Conservation (phyloP, 2,329 filamentous ascomycete species). For the Colletotrichum sp. region DNA sequence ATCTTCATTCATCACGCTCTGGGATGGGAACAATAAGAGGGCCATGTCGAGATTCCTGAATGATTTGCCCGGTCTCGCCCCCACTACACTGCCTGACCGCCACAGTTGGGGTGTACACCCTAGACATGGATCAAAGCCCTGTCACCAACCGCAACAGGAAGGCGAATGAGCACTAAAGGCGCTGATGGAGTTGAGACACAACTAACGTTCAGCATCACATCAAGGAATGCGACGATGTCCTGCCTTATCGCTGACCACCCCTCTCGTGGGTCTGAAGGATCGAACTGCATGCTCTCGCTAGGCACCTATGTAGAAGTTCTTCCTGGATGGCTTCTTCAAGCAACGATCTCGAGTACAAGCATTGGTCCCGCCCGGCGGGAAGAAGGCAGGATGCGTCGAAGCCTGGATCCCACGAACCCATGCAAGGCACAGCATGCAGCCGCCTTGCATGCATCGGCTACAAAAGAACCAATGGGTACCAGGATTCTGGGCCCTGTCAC, state of each 20-base stretch:
- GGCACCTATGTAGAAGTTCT: background rate
- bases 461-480: background rate
- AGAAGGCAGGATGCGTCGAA: background rate
- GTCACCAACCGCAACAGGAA: conserved; percentile 3
- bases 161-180: background rate
- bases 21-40: background rate
- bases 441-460: background rate
- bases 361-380: background rate
- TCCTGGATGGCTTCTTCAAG: background rate
- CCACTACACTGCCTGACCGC: background rate
- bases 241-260: conserved; percentile 14
- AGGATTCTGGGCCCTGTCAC: background rate
- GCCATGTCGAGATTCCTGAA: background rate
- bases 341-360: background rate
- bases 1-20: accelerated
- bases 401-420: background rate
- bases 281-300: background rate
- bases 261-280: background rate
- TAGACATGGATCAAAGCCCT: background rate
- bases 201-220: background rate
- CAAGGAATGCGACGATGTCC: too few species aligned
- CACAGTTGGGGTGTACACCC: background rate
- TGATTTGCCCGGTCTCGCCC: background rate
- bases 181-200: background rate
- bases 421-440: conserved; percentile 7